Evolutionary conservation across 1,284 basidiomycete genomes (phyloP).

Genomic region (Stereum hirsutum): DNA sequence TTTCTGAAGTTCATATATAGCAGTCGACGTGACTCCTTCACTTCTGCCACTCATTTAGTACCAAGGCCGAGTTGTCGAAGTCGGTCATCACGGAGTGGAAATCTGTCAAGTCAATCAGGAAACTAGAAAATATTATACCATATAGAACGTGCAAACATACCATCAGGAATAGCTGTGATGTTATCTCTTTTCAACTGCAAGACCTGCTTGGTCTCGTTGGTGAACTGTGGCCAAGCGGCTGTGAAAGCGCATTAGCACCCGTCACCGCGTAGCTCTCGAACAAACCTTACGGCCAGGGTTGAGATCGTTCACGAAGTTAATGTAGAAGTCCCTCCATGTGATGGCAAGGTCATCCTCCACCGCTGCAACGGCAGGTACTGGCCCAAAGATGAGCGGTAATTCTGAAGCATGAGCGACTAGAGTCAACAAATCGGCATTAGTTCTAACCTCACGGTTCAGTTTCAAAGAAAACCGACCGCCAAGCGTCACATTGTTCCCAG

Average conservation of each 20-base stretch:
- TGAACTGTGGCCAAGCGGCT: constrained; percentile 38
- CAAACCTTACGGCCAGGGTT: constrained; percentile 35
- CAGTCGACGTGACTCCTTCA: too few species aligned
- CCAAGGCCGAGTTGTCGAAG: constrained; percentile 30
- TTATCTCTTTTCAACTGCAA: constrained; percentile 41
- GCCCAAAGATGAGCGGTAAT: constrained; percentile 37
- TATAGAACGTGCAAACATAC: constrained; percentile 22
- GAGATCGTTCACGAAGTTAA: constrained; percentile 44
- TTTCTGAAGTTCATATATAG: too few species aligned
- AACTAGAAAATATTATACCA: neutral
- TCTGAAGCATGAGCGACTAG: constrained; percentile 42
- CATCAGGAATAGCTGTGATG: constrained; percentile 38
- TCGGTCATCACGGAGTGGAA: constrained; percentile 30
- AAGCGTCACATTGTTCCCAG: constrained; percentile 31
- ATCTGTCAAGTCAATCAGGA: constrained; percentile 20
- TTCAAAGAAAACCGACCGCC: constrained; percentile 30
- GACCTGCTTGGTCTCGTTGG: constrained; percentile 22
- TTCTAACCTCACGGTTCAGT: neutral
- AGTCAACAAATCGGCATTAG: neutral
- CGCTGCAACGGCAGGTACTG: constrained; percentile 23
- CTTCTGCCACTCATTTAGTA: constrained; percentile 40
- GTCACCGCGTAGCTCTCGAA: neutral
- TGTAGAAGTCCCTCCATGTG: constrained; percentile 38
- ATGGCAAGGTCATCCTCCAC: constrained; percentile 37
- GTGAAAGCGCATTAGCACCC: neutral